Percentiles rank a stretch among this genome's conserved stretches.
Evolutionary conservation across 768 basidiomycete genomes (phyloP).

Genomic region (Rhodotorula babjevae): DNA sequence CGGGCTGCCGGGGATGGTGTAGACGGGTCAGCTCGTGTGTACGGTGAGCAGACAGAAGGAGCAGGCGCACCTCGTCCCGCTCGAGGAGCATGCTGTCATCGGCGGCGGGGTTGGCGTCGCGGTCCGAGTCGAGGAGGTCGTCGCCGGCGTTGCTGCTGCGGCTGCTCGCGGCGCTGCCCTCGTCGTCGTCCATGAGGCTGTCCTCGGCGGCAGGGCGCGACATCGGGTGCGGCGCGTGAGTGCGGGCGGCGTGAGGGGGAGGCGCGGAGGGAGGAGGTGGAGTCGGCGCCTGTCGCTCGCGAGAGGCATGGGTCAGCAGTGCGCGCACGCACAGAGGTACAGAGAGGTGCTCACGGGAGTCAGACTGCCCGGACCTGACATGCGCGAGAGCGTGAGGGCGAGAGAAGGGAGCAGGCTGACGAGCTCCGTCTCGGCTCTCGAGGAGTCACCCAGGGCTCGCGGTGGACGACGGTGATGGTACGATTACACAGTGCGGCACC

Average conservation of each 20-base stretch:
- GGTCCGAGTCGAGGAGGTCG: neutral
- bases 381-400: neutral
- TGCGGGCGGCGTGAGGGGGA: neutral
- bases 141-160: neutral
- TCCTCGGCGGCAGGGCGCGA: neutral
- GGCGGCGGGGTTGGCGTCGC: neutral
- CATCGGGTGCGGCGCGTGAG: neutral
- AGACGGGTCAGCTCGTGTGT: too few species aligned
- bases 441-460: too few species aligned
- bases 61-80: neutral
- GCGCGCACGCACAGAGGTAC: neutral
- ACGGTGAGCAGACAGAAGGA: too few species aligned
- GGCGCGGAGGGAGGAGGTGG: neutral
- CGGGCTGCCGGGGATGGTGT: neutral
- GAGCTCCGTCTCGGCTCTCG: too few species aligned
- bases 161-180: conserved; percentile 5
- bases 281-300: neutral
- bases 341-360: neutral
- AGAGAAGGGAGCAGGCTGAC: neutral
- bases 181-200: conserved; percentile 3
- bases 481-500: too few species aligned
- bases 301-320: too few species aligned
- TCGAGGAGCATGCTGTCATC: neutral
- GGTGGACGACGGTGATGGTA: too few species aligned
- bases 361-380: neutral